Percentiles rank a stretch among this genome's conserved stretches.
Evolutionary conservation across 2,329 filamentous ascomycete genomes (phyloP).

Genomic region (Aspergillus fischeri): DNA sequence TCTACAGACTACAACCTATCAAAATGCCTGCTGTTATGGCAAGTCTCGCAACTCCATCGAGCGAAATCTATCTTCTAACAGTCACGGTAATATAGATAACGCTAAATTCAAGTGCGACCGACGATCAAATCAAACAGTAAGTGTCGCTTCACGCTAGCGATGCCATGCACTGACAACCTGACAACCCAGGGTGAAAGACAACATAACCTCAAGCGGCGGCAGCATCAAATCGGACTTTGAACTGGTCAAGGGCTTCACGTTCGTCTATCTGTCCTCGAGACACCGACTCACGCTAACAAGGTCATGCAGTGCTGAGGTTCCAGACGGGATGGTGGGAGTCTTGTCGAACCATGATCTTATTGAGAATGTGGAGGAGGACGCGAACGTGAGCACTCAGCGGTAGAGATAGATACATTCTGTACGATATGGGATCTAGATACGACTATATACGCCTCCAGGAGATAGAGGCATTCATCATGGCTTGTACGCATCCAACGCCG

Average conservation of each 20-base stretch:
- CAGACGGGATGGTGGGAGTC: not conserved
- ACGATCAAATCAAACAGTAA: not conserved
- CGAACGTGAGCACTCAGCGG: not conserved
- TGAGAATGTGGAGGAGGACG: not conserved
- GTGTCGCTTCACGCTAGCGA: not conserved
- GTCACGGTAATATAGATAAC: not conserved
- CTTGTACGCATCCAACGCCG: constrained; percentile 4
- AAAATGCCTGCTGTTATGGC: not conserved
- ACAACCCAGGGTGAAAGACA: not conserved
- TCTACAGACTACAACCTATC: not conserved
- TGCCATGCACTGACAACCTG: not conserved
- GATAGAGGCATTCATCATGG: not conserved
- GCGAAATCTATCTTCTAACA: not conserved
- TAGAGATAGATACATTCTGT: no score
- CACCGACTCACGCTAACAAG: not conserved
- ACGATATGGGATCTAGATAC: not conserved
- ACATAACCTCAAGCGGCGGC: not conserved
- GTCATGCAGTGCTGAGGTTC: not conserved
- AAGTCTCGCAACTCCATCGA: not conserved
- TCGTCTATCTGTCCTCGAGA: not conserved
- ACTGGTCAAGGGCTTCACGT: not conserved
- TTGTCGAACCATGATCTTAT: not conserved
- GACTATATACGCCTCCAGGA: not conserved
- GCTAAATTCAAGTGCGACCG: not conserved
- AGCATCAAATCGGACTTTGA: not conserved